Percentiles rank a stretch among this genome's conserved stretches.
Conservation (phyloP, 1,284 basidiomycete genomes). For the Coniferiporia sulphurascens region DNA sequence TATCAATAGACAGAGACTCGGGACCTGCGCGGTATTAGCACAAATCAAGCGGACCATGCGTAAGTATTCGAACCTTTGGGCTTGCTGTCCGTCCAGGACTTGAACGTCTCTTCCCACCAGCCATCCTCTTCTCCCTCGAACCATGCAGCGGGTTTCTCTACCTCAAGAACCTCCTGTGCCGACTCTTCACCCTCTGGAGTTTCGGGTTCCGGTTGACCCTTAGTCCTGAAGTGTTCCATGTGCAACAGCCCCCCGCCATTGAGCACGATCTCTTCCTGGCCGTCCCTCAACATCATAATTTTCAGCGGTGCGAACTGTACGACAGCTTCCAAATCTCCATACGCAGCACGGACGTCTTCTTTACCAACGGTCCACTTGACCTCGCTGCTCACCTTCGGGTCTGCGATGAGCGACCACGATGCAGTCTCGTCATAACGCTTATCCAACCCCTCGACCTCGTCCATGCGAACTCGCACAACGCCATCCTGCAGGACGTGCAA, state of each 20-base stretch:
- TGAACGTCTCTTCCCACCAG: constrained; percentile 89
- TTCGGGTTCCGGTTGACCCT: constrained; percentile 40
- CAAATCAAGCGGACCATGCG: too few species aligned
- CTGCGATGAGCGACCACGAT: constrained; percentile 74
- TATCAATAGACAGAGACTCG: constrained; percentile 89
- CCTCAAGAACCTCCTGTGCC: constrained; percentile 52
- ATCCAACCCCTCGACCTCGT: constrained; percentile 72
- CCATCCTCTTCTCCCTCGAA: constrained; percentile 86
- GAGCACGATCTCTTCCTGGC: constrained; percentile 80
- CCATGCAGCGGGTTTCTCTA: constrained; percentile 64
- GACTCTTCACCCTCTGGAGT: constrained; percentile 36
- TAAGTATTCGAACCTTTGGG: constrained; percentile 50
- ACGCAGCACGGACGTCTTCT: constrained; percentile 53
- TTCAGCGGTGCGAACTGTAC: constrained; percentile 73
- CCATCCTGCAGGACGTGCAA: constrained; percentile 81
- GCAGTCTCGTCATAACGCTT: constrained; percentile 89
- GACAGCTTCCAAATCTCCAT: constrained; percentile 61
- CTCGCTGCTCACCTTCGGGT: constrained; percentile 55
- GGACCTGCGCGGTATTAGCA: constrained; percentile 51
- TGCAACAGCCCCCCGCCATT: constrained; percentile 91
- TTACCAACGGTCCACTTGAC: constrained; percentile 61
- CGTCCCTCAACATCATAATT: constrained; percentile 67
- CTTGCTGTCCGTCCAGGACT: constrained; percentile 85
- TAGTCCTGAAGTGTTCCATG: constrained; percentile 94
- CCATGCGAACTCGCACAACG: constrained; percentile 79